A percentile compares a stretch with the other conserved stretches of the same genome.
Conservation (phyloP, 129 eudicot species). For the Flaveria sonorensis region DNA sequence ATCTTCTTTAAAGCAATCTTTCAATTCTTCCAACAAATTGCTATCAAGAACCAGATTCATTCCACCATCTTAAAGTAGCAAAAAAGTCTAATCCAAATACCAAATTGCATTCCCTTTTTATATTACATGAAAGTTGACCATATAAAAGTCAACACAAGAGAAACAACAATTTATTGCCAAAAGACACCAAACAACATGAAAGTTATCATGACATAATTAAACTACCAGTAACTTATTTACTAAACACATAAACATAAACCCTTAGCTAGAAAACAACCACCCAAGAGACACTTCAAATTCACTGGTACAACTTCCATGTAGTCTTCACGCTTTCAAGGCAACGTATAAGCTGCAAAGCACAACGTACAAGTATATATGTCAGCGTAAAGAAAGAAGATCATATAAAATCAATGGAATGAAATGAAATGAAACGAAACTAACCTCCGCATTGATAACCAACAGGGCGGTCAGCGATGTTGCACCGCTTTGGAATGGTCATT, state of each 20-base stretch:
- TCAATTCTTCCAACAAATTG: slow-evolving; percentile 23
- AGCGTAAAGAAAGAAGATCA: background rate
- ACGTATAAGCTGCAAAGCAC: slow-evolving; percentile 72
- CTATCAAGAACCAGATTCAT: slow-evolving; percentile 43
- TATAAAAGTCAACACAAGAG: slow-evolving; percentile 33
- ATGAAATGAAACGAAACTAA: slow-evolving; percentile 11
- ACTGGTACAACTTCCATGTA: slow-evolving; percentile 38
- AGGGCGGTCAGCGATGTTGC: slow-evolving; percentile 83
- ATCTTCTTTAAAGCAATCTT: slow-evolving; percentile 34
- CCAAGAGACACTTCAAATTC: slow-evolving; percentile 27
- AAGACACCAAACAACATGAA: slow-evolving; percentile 31
- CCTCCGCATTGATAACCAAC: slow-evolving; percentile 92
- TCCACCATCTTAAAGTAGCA: slow-evolving; percentile 29
- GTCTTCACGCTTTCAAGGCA: slow-evolving; percentile 60
- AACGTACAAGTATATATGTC: slow-evolving; percentile 6
- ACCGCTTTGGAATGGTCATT: slow-evolving; percentile 80
- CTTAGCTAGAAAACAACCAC: slow-evolving; percentile 28
- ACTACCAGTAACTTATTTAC: slow-evolving; percentile 39
- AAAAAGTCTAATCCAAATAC: slow-evolving; percentile 24
- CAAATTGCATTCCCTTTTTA: slow-evolving; percentile 22
- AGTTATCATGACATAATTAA: slow-evolving; percentile 30
- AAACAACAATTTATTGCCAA: slow-evolving; percentile 4
- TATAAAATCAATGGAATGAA: background rate
- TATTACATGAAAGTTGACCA: slow-evolving; percentile 27
- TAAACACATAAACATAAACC: slow-evolving; percentile 31